phyloP scores from a whole-genome alignment of 495 filamentous ascomycete genomes.

The Trichoderma reesei region DNA sequence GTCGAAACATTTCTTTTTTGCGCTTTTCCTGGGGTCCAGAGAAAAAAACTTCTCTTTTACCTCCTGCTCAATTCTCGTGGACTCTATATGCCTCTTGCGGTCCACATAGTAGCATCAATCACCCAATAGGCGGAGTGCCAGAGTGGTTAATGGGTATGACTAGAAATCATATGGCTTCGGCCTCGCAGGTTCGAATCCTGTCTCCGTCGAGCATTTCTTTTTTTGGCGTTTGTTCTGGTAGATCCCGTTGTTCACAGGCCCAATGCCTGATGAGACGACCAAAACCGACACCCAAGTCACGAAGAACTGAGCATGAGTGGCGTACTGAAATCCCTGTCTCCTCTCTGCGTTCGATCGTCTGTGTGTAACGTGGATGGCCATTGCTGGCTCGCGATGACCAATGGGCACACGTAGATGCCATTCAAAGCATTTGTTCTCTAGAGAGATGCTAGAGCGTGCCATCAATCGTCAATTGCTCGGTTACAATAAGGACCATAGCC shows the following conservation, averaged over 20 bases:
- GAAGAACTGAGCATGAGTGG: too few species aligned
- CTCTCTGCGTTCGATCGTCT: too few species aligned
- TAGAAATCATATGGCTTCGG: constrained; percentile 9
- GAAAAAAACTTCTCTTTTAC: constrained; percentile 16
- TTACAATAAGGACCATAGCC: too few species aligned
- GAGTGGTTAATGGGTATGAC: constrained; percentile 9
- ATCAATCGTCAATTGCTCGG: too few species aligned
- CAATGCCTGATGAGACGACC: too few species aligned
- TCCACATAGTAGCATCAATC: background rate
- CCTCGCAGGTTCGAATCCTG: constrained; percentile 9
- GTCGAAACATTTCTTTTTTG: background rate
- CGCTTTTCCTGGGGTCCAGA: background rate
- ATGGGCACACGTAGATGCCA: too few species aligned
- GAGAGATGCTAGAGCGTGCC: too few species aligned
- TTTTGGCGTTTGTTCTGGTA: background rate
- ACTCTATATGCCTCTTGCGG: background rate
- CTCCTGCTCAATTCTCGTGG: background rate
- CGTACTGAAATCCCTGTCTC: too few species aligned
- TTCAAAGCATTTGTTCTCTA: too few species aligned
- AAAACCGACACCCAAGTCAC: too few species aligned
- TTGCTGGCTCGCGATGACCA: too few species aligned
- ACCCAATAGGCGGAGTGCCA: constrained; percentile 7
- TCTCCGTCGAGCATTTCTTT: constrained; percentile 6
- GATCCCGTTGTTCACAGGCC: background rate
- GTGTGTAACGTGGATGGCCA: too few species aligned